Evolutionary conservation across 805 yeast species (phyloP), one percentile per base, ranked within the genome.

Genomic region (Wickerhamomyces canadensis): DNA sequence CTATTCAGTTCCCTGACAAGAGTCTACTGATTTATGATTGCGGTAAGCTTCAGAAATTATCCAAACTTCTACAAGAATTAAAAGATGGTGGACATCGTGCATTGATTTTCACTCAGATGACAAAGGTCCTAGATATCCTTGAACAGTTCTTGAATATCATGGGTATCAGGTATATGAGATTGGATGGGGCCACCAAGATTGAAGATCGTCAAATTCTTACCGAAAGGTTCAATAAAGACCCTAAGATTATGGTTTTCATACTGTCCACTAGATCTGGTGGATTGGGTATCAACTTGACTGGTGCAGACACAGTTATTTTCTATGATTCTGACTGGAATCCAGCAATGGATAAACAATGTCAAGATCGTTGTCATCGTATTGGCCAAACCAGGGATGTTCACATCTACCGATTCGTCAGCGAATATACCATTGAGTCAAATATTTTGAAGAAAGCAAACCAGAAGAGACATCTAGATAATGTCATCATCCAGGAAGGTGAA

Each of bases 271-370:
- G 99, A 62, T 93, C 98, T 3, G 99, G 99, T 60, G 99, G 99
- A 26, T 70, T 94, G 49, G 99, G 99, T 57, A 93, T 93, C 58
- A 93, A 93, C 55, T 65, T 93, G 47, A 93, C 98, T 0, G 99
- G 98, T 55, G 99, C 99, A 0, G 99, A 93, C 55, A 93, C 98
- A 0, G 99, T 93, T 31, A 87, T 93, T 7, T 94, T 93, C 63
- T 93, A 94, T 59, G 99, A 93, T 61, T 87, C 96, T 3, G 98
- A 91, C 62, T 91, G 98, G 98, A 93, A 93, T 57, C 99, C 99
- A 3, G 95, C 98, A 1, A 93, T 93, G 97, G 99, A 93, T 60
- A 87, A 88, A 56, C 99, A 93, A 62, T 93, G 98, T 64, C 98
- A 93, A 62, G 99, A 93, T 63, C 80, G 99, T 60, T 93, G 98